phyloP scores from a whole-genome alignment of 768 basidiomycete genomes.

The Tylopilus balloui region DNA sequence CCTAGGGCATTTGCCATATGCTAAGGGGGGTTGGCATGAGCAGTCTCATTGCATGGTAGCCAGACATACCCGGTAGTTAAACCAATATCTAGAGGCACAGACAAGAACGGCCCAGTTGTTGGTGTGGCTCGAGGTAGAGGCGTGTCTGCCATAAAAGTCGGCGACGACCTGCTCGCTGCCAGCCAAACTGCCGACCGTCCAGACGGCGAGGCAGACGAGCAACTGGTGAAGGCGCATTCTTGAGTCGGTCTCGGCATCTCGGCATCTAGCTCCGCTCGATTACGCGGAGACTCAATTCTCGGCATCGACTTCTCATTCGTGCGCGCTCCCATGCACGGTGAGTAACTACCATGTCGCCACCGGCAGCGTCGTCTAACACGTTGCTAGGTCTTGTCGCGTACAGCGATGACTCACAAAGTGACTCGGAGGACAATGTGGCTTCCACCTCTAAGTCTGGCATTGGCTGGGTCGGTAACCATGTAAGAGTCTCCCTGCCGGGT shows the following conservation, averaged over 20 bases:
- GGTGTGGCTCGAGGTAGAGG: slow-evolving; percentile 53
- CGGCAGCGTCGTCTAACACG: slow-evolving; percentile 2
- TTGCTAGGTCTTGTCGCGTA: slow-evolving; percentile 56
- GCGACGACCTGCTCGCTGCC: slow-evolving; percentile 36
- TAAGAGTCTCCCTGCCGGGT: slow-evolving; percentile 51
- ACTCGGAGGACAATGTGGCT: slow-evolving; percentile 42
- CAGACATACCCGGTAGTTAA: slow-evolving; percentile 86
- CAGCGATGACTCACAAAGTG: slow-evolving; percentile 60
- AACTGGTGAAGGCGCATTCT: slow-evolving; percentile 28
- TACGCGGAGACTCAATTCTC: slow-evolving; percentile 24
- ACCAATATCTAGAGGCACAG: slow-evolving; percentile 93
- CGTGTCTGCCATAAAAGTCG: slow-evolving; percentile 46
- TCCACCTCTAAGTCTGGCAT: slow-evolving; percentile 24
- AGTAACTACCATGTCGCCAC: slow-evolving; percentile 10
- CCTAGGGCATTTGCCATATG: slow-evolving; percentile 98
- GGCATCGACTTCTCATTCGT: neutral
- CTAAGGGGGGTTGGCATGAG: slow-evolving; percentile 38
- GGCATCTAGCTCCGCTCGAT: slow-evolving; percentile 6
- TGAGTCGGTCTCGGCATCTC: slow-evolving; percentile 24
- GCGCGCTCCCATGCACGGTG: slow-evolving; percentile 28
- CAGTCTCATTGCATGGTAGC: neutral
- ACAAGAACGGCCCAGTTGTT: slow-evolving; percentile 99
- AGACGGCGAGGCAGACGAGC: slow-evolving; percentile 34
- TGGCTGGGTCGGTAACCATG: slow-evolving; percentile 39
- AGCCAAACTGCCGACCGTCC: slow-evolving; percentile 31